Evolutionary conservation across 2,329 filamentous ascomycete species (phyloP).

Genomic region (Neurospora sp.): DNA sequence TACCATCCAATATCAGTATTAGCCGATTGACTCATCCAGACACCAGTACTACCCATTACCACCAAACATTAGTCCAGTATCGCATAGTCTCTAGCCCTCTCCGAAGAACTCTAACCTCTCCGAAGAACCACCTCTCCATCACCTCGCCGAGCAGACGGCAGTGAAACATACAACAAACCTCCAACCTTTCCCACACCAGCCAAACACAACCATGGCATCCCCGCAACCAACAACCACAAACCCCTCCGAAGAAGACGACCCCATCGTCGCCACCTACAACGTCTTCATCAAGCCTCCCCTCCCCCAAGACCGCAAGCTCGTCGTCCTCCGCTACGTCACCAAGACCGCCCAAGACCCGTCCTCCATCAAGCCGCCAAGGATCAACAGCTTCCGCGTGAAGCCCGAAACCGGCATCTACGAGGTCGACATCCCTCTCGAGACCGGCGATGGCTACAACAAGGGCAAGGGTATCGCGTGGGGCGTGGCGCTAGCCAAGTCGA

Average conservation of each 20-base stretch:
- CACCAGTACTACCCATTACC: neutral
- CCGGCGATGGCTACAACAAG: conserved; percentile 66
- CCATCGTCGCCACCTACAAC: conserved; percentile 66
- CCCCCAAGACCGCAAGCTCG: conserved; percentile 52
- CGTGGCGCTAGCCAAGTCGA: conserved; percentile 56
- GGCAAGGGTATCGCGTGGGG: conserved; percentile 78
- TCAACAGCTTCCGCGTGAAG: conserved; percentile 74
- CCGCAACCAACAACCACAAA: conserved; percentile 1
- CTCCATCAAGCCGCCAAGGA: conserved; percentile 48
- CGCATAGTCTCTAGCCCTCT: neutral
- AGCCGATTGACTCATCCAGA: neutral
- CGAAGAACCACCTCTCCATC: neutral
- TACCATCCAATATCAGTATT: neutral
- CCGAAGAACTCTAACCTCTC: neutral
- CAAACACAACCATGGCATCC: neutral
- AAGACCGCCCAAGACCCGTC: conserved; percentile 49
- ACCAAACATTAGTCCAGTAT: neutral
- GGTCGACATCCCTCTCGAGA: conserved; percentile 78
- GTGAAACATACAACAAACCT: neutral
- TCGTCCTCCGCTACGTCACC: conserved; percentile 85
- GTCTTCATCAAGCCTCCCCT: conserved; percentile 75
- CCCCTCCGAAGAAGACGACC: conserved; percentile 43
- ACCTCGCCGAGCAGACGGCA: neutral
- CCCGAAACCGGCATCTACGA: conserved; percentile 75
- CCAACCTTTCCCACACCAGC: neutral